Base-by-base conservation (phyloP, 176 grass and related monocot species). In the Pontederia crassipes region DNA sequence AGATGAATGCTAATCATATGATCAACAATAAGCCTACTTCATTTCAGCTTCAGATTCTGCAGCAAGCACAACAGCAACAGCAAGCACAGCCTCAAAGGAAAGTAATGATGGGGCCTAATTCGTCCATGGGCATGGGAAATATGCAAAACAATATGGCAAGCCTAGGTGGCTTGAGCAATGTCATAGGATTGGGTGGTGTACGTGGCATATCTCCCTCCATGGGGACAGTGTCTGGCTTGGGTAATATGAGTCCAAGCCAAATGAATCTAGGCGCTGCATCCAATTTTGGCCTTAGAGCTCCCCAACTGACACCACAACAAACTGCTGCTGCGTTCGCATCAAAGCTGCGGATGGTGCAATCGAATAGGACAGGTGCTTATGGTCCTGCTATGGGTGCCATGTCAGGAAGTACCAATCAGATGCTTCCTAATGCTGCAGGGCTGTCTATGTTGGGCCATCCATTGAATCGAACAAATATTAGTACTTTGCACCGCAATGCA, bases 381-480 rank as follows among this genome's bases (percentile, higher is more conserved):
- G 61, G 56, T 48, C 89, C 17, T 67, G 83, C 75, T 55, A 80
- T 90, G 61, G 63, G 78, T 65, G 78, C 80, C 79, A 80, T 90
- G 75, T 56, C 78, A 48, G 87, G 93, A 27, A 87, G 48, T 70
- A 87, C 68, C 59, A 86, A 86, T 59, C 79, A 84, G 26, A 81
- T 92, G 64, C 74, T 85, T 79, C 63, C 87, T 63, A 74, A 63
- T 67, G 85, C 93, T 11, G 56, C 71, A 2, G 65, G 79, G n/a
- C 66, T 98, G 69, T 65, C 84, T 66, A 89, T 92, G 79, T 80
- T 98, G 79, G 67, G 64, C 8, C 89, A 85, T 51, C 65, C 71
- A 3, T 58, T 92, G 14, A 98, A 83, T 50, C 81, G 88, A 76
- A 74, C 72, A 67, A 92, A 76, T 74, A 79, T 92, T 16, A 78